Base-by-base conservation (phyloP, 2,329 filamentous ascomycete genomes). In the Tolypocladium cylindrosporum region DNA sequence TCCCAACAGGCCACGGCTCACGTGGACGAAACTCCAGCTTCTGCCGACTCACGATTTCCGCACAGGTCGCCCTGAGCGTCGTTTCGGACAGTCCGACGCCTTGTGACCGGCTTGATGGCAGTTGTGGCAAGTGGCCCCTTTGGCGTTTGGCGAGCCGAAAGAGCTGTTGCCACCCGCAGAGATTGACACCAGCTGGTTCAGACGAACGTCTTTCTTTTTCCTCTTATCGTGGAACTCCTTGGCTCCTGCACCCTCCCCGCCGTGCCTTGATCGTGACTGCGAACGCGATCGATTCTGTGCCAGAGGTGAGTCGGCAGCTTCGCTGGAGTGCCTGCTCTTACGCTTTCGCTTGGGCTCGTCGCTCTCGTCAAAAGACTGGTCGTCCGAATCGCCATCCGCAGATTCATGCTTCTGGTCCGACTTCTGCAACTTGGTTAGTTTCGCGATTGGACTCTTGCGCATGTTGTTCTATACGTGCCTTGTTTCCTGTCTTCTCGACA, bases 101-200 rank as follows among this genome's bases (percentile, higher is more conserved):
- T 79, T 80, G 69, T 90, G 87, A 1, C 86, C 86, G 40, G 75
- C 73, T 62, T 83, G 76, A 19, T 84, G 81, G 67, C 87, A 90
- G 21, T 73, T 78, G 70, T 80, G 83, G 68, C 87, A 90, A 52
- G 74, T 75, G 62, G 70, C 64, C 31, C 63, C 37, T 53, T 67
- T 68, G 56, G 56, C 57, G 51, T 58, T 64, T n/a, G 62, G 56
- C 2, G 67, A 58, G 31, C 52, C 36, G 11, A 41, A 63, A 61
- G 56, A 62, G 61, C 36, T 65, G 61, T 55, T 65, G 21, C 71
- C 71, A 2, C 64, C 66, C 2, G 67, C 67, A n/a, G 86, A 89
- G 53, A 90, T 83, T 1, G 84, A 86, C 5, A 77, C 79, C 58
- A 86, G 68, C 31, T 77, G 77, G 66, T 87, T 87, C 58, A 90